These are phyloP conservation scores for Picocystis salinarum DNA, from an alignment of 139 green algal genomes.

Conservation along the genomic window DNA sequence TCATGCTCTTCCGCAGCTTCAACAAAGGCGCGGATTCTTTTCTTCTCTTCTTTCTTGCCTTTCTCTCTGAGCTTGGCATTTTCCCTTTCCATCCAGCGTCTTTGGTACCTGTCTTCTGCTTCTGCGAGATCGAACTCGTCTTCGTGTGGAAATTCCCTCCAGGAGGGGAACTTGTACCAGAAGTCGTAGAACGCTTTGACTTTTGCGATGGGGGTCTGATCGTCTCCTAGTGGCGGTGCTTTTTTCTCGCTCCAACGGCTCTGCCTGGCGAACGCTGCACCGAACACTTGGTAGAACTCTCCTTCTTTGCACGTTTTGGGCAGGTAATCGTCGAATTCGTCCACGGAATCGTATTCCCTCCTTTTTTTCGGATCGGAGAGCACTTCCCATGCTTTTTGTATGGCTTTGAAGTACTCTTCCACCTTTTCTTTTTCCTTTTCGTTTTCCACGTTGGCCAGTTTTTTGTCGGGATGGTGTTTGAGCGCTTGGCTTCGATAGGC, in stretches of 20 bases:
- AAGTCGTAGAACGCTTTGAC: constrained; percentile 90
- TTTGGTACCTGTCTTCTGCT: constrained; percentile 61
- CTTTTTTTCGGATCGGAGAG: constrained; percentile 61
- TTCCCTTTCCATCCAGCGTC: constrained; percentile 73
- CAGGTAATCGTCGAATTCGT: constrained; percentile 88
- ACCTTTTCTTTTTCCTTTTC: constrained; percentile 24
- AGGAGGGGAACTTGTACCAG: constrained; percentile 77
- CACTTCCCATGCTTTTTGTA: constrained; percentile 63
- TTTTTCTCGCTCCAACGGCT: constrained; percentile 44
- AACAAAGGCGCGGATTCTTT: constrained; percentile 70
- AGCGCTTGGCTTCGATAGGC: constrained; percentile 30
- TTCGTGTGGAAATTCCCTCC: constrained; percentile 86
- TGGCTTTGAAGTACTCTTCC: constrained; percentile 66
- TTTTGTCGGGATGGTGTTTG: constrained; percentile 83
- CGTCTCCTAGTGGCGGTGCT: constrained; percentile 9
- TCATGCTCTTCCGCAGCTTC: constrained; percentile 61
- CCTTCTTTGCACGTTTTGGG: constrained; percentile 37
- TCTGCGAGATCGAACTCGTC: constrained; percentile 85
- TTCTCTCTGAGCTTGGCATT: constrained; percentile 84
- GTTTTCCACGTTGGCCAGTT: constrained; percentile 20
- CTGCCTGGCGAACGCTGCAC: constrained; percentile 77
- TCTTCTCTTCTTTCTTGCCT: constrained; percentile 81
- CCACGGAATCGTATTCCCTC: constrained; percentile 74
- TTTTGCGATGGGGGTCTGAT: constrained; percentile 1
- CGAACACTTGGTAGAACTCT: constrained; percentile 82